Evolutionary conservation across 441 rosid species (phyloP).

Genomic region (Syzygium malaccense): DNA sequence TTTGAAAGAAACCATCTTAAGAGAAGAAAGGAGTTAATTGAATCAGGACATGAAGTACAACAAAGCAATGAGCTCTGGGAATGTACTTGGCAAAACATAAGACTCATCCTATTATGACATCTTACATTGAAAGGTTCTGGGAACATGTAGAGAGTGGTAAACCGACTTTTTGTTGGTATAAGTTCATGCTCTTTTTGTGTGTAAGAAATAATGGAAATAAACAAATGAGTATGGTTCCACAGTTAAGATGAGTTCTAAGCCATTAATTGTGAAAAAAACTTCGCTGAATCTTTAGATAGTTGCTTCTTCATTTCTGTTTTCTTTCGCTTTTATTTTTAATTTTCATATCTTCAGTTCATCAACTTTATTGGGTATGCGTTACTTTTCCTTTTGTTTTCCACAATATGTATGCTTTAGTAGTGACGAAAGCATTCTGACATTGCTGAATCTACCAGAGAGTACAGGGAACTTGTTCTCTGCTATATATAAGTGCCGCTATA

Average conservation of each 20-base stretch:
- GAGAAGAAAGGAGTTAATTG: background rate
- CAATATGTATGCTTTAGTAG: background rate
- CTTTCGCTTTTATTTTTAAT: background rate
- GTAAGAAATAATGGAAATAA: background rate
- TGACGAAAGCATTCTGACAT: background rate
- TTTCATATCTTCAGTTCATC: background rate
- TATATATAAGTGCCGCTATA: background rate
- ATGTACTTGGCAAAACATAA: background rate
- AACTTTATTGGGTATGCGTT: background rate
- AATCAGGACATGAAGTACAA: background rate
- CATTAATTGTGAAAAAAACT: background rate
- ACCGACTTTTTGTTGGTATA: background rate
- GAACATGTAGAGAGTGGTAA: background rate
- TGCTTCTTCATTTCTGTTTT: background rate
- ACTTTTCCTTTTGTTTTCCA: background rate
- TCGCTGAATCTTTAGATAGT: background rate
- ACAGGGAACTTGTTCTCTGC: background rate
- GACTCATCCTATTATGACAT: background rate
- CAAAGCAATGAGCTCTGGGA: background rate
- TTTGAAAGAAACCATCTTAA: background rate
- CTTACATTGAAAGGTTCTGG: background rate
- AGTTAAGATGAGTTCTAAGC: background rate
- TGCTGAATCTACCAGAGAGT: background rate
- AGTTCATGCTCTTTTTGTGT: background rate
- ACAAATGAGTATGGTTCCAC: background rate